Conservation (phyloP, 352 stramenopile species). For the Globisporangium rhizosaccharum region DNA sequence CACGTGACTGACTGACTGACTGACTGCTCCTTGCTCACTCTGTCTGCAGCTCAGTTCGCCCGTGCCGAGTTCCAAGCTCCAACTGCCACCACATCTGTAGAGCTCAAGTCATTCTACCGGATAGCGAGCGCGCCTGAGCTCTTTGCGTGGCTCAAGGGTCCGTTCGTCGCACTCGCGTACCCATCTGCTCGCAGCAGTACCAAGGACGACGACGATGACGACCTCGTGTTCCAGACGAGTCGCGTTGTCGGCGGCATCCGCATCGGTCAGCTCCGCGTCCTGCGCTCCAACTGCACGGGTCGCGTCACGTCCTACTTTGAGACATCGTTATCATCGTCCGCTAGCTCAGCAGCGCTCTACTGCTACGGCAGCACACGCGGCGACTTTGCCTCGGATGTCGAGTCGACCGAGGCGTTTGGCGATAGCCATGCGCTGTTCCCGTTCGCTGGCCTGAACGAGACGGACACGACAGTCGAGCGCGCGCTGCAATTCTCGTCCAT, state of each 20-base stretch:
- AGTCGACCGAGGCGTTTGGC: constrained; percentile 18
- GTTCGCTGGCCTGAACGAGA: constrained; percentile 32
- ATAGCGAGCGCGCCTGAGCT: constrained; percentile 21
- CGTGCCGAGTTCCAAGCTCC: constrained; percentile 7
- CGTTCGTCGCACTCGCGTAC: constrained; percentile 24
- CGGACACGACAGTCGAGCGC: constrained; percentile 25
- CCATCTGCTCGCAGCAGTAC: not conserved
- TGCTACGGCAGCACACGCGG: constrained; percentile 23
- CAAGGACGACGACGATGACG: not conserved
- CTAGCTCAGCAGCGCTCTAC: not conserved
- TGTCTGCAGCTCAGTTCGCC: constrained; percentile 14
- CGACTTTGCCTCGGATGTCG: constrained; percentile 16
- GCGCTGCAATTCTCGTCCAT: constrained; percentile 36
- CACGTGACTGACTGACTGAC: not conserved
- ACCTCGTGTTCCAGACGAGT: constrained; percentile 17
- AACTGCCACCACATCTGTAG: not conserved
- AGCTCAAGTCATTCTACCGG: constrained; percentile 12
- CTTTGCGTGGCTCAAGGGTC: constrained; percentile 26
- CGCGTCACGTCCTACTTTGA: constrained; percentile 26
- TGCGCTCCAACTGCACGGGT: constrained; percentile 26
- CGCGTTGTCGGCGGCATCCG: constrained; percentile 38
- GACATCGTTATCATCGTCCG: not conserved
- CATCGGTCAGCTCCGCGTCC: constrained; percentile 40
- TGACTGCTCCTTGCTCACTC: not conserved
- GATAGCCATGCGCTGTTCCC: constrained; percentile 12